phyloP scores from a whole-genome alignment of 2,329 filamentous ascomycete genomes.

The Dothidotthia symphoricarpi region DNA sequence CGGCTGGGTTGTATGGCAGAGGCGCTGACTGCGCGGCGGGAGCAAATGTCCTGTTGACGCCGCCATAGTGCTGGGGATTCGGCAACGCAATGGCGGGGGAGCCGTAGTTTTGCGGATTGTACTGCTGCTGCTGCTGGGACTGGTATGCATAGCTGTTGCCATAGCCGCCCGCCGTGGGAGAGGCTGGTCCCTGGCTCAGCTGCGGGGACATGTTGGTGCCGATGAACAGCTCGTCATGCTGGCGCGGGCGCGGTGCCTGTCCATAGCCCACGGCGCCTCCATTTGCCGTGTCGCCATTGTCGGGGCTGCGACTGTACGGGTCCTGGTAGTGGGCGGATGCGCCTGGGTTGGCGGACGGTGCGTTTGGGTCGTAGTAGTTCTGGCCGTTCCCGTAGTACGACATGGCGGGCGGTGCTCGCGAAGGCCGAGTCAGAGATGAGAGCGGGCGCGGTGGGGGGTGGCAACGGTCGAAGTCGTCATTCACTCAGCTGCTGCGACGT shows the following conservation, averaged over 20 bases:
- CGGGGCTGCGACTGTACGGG: constrained; percentile 59
- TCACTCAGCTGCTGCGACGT: constrained; percentile 44
- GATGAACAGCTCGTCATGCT: constrained; percentile 64
- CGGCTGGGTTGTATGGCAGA: constrained; percentile 48
- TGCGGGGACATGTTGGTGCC: constrained; percentile 35
- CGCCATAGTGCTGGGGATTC: constrained; percentile 65
- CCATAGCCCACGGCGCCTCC: constrained; percentile 41
- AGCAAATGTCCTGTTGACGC: constrained; percentile 38
- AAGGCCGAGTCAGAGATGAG: constrained; percentile 8
- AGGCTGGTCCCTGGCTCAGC: constrained; percentile 27
- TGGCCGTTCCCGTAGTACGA: constrained; percentile 58
- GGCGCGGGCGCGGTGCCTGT: constrained; percentile 37
- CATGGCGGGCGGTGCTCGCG: constrained; percentile 45
- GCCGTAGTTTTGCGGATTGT: constrained; percentile 64
- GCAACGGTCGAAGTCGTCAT: constrained; percentile 29
- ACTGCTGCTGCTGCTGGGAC: constrained; percentile 42
- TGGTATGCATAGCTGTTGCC: constrained; percentile 46
- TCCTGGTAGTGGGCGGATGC: constrained; percentile 38
- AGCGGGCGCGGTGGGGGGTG: constrained; percentile 16
- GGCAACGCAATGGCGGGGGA: constrained; percentile 40
- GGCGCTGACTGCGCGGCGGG: constrained; percentile 24
- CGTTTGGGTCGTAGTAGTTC: constrained; percentile 49
- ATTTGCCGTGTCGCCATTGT: constrained; percentile 70
- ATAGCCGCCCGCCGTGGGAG: constrained; percentile 28
- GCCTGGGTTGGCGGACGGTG: constrained; percentile 43